Conservation (phyloP, 208 protist species). For the Herpetomonas tarakana region DNA sequence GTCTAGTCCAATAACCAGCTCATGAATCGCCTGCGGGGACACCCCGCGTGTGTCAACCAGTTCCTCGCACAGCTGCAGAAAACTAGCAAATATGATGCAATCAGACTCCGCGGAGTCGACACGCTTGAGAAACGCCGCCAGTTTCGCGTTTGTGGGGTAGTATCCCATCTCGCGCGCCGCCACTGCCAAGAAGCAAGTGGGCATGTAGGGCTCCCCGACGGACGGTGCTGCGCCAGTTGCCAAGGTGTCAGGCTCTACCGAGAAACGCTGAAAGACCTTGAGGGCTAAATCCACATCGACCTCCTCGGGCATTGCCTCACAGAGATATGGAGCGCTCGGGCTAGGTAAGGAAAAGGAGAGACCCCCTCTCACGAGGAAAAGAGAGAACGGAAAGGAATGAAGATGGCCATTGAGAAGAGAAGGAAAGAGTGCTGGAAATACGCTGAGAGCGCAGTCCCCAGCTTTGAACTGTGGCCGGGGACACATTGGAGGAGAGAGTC, state of each 20-base stretch:
- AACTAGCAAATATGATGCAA: constrained; percentile 30
- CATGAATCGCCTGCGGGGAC: constrained; percentile 1
- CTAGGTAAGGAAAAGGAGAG: too few relatives aligned
- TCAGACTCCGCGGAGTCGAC: constrained; percentile 16
- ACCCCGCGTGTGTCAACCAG: constrained; percentile 22
- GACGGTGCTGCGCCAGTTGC: not conserved
- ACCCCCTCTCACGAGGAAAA: too few relatives aligned
- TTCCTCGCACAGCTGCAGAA: constrained; percentile 56
- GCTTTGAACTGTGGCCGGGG: too few relatives aligned
- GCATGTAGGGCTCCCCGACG: constrained; percentile 37
- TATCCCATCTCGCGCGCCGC: constrained; percentile 54
- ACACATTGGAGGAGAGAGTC: too few relatives aligned
- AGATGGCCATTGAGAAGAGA: too few relatives aligned
- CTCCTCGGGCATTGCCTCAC: not conserved
- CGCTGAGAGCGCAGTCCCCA: too few relatives aligned
- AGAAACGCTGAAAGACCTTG: constrained; percentile 6
- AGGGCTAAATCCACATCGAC: constrained; percentile 9
- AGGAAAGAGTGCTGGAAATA: too few relatives aligned
- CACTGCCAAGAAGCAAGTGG: constrained; percentile 21
- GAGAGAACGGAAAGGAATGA: too few relatives aligned
- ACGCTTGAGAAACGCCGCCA: constrained; percentile 22
- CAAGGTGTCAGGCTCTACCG: constrained; percentile 2
- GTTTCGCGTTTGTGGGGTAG: constrained; percentile 30
- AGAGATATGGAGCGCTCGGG: too few relatives aligned
- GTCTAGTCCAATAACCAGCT: constrained; percentile 4